Conservation (phyloP, 768 basidiomycete species). For the Suillus paluster region DNA sequence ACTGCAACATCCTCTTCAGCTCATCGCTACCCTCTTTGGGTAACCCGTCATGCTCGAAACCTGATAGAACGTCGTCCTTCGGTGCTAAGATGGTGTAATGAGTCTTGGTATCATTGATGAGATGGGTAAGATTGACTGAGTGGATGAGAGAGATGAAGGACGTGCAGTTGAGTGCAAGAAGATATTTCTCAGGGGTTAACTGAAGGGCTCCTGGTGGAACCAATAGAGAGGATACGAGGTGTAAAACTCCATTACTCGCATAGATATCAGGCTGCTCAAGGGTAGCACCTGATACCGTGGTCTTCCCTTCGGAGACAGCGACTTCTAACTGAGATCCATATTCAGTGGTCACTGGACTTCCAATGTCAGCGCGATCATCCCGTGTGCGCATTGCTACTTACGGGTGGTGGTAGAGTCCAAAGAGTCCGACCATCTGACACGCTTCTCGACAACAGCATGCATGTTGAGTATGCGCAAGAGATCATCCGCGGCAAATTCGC, state of each 20-base stretch:
- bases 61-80: constrained; percentile 77
- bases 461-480: constrained; percentile 76
- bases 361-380: background rate
- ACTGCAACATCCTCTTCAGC: constrained; percentile 74
- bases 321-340: constrained; percentile 71
- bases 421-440: constrained; percentile 70
- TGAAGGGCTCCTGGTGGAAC: constrained; percentile 75
- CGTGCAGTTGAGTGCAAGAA: constrained; percentile 90
- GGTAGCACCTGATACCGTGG: constrained; percentile 58
- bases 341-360: constrained; percentile 63
- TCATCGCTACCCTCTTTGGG: constrained; percentile 71
- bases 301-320: constrained; percentile 54
- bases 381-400: constrained; percentile 38
- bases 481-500: constrained; percentile 83
- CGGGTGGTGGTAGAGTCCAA: constrained; percentile 56
- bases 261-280: constrained; percentile 84
- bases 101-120: constrained; percentile 71
- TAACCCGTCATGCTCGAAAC: constrained; percentile 52
- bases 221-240: constrained; percentile 84
- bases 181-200: constrained; percentile 93
- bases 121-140: constrained; percentile 71
- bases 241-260: constrained; percentile 93
- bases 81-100: constrained; percentile 92
- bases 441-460: constrained; percentile 65
- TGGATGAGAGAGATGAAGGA: constrained; percentile 88